These are phyloP conservation scores for Fusarium denticulatum DNA, from an alignment of 2,329 filamentous ascomycete species.

Conservation along the genomic window DNA sequence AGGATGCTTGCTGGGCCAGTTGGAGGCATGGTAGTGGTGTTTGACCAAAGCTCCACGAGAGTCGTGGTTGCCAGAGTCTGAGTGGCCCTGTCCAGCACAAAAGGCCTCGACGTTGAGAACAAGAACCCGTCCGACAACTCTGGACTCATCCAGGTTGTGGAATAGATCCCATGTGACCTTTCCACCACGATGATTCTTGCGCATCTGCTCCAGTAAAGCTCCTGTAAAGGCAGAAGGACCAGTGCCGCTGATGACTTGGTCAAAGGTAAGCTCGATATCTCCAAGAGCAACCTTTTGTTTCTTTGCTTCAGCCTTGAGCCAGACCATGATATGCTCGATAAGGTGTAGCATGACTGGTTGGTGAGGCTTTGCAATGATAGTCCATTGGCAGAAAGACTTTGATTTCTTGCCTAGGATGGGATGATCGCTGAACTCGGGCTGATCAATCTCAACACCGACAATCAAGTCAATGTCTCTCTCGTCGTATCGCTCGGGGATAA, in stretches of 20 bases:
- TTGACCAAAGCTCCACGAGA: slow-evolving; percentile 73
- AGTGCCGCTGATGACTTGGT: slow-evolving; percentile 78
- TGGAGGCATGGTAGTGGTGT: slow-evolving; percentile 79
- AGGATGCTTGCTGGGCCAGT: slow-evolving; percentile 74
- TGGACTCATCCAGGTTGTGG: slow-evolving; percentile 73
- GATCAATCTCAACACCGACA: slow-evolving; percentile 76
- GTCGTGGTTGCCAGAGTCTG: slow-evolving; percentile 76
- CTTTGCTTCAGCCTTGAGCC: slow-evolving; percentile 68
- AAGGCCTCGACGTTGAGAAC: slow-evolving; percentile 78
- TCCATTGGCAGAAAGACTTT: slow-evolving; percentile 79
- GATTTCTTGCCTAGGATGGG: slow-evolving; percentile 74
- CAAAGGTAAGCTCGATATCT: slow-evolving; percentile 73
- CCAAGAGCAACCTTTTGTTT: slow-evolving; percentile 68
- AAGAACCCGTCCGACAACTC: slow-evolving; percentile 70
- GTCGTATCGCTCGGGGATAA: slow-evolving; percentile 63
- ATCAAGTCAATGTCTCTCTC: slow-evolving; percentile 76
- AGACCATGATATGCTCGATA: slow-evolving; percentile 74
- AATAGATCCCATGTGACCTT: slow-evolving; percentile 70
- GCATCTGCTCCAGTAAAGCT: slow-evolving; percentile 73
- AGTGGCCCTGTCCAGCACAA: slow-evolving; percentile 77
- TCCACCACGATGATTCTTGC: slow-evolving; percentile 49
- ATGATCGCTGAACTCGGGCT: slow-evolving; percentile 71
- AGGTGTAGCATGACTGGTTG: slow-evolving; percentile 75
- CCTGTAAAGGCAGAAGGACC: slow-evolving; percentile 76
- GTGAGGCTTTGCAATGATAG: slow-evolving; percentile 74